Evolutionary conservation across 495 filamentous ascomycete genomes (phyloP).

Genomic region (Chaetomidium leptoderma): DNA sequence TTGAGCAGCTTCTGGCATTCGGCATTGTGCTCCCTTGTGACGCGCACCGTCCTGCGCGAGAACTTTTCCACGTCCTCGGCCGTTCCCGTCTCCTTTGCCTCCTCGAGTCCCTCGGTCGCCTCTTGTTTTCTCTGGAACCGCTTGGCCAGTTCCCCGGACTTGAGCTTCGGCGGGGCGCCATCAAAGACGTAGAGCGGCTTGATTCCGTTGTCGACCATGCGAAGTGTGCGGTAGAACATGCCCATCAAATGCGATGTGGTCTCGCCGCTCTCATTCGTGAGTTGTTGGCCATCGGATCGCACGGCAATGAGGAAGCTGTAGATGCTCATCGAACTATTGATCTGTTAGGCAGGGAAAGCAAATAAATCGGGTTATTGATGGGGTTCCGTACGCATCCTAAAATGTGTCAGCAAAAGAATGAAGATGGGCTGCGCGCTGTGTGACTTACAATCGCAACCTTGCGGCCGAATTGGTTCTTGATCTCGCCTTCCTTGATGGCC

Average conservation of each 20-base stretch:
- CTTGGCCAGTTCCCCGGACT: conserved; percentile 92
- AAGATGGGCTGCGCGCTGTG: neutral
- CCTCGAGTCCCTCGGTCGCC: conserved; percentile 80
- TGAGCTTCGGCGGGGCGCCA: conserved; percentile 91
- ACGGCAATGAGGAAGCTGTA: conserved; percentile 98
- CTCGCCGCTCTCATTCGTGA: conserved; percentile 88
- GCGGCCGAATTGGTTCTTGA: conserved; percentile 96
- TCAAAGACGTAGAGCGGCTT: conserved; percentile 98
- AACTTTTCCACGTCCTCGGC: conserved; percentile 98
- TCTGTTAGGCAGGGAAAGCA: neutral
- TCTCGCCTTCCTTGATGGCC: conserved; percentile 92
- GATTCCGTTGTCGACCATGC: conserved; percentile 98
- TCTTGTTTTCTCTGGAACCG: conserved; percentile 87
- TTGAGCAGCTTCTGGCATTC: conserved; percentile 88
- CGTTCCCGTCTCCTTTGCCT: conserved; percentile 95
- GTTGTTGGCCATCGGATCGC: conserved; percentile 90
- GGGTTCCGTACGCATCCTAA: conserved; percentile 77
- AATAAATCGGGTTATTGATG: neutral
- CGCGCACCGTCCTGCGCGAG: conserved; percentile 85
- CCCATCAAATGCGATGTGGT: conserved; percentile 98
- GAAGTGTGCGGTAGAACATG: conserved; percentile 97
- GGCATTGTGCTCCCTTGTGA: conserved; percentile 92
- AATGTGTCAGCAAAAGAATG: conserved; percentile 10
- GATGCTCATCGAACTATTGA: conserved; percentile 86
- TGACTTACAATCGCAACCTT: conserved; percentile 89